Conservation (phyloP, 129 eudicot genomes). For the Artemisia annua region DNA sequence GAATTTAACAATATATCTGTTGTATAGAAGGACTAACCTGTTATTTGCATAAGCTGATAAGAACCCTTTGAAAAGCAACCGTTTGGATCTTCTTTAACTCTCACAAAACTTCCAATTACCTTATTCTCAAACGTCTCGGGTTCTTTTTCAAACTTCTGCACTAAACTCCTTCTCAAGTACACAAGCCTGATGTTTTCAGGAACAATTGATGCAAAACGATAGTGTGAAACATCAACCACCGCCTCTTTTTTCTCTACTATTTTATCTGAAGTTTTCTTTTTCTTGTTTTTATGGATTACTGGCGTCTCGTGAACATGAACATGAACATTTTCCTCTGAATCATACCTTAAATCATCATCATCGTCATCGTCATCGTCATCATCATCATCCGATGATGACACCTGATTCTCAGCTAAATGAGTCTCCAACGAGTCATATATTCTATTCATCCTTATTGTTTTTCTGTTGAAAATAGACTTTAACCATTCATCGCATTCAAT, state of each 20-base stretch:
- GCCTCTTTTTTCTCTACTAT: constrained; percentile 28
- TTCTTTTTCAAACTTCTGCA: constrained; percentile 48
- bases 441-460: constrained; percentile 42
- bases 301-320: constrained; percentile 14
- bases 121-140: constrained; percentile 66
- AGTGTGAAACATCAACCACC: constrained; percentile 25
- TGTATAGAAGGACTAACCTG: constrained; percentile 47
- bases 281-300: constrained; percentile 37
- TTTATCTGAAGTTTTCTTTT: constrained; percentile 29
- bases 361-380: constrained; percentile 55
- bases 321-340: constrained; percentile 40
- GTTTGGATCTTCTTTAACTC: constrained; percentile 55
- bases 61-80: constrained; percentile 40
- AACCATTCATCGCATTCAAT: constrained; percentile 63
- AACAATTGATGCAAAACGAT: constrained; percentile 56
- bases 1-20: neutral
- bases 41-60: constrained; percentile 67
- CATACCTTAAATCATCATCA: constrained; percentile 44
- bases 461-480: constrained; percentile 47
- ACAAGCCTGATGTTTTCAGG: constrained; percentile 68
- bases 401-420: constrained; percentile 70
- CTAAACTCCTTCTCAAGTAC: constrained; percentile 68
- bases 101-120: constrained; percentile 70
- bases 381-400: constrained; percentile 46
- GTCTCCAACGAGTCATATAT: constrained; percentile 56